Percentiles rank a stretch among this genome's conserved stretches.
Evolutionary conservation across 2,329 filamentous ascomycete species (phyloP).

Genomic region (Calonectria crousiana): DNA sequence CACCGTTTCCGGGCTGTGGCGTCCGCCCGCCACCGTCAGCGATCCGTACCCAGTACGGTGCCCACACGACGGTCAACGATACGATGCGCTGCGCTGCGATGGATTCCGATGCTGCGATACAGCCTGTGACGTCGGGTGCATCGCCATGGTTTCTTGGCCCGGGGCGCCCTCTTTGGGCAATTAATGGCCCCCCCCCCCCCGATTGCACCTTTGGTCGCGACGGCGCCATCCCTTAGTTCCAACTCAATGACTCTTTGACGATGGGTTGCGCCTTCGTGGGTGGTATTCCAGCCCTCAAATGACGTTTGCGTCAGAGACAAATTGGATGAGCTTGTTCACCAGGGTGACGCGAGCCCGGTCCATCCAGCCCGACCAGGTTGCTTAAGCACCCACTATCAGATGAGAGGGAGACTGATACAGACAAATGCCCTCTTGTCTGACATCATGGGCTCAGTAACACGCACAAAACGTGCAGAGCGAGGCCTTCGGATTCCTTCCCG

Average conservation of each 20-base stretch:
- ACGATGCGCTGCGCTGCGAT: background rate
- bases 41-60: background rate
- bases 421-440: background rate
- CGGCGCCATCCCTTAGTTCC: constrained; percentile 10
- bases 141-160: constrained; percentile 5
- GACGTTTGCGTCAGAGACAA: constrained; percentile 9
- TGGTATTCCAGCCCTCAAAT: background rate
- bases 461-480: background rate
- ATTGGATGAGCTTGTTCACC: constrained; percentile 12
- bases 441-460: background rate
- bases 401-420: background rate
- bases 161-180: background rate
- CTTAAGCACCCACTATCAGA: background rate
- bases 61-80: background rate
- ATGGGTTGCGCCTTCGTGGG: background rate
- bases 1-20: constrained; percentile 20
- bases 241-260: constrained; percentile 6
- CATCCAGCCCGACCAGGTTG: background rate
- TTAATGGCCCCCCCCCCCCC: background rate
- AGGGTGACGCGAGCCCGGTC: background rate
- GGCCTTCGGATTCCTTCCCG: constrained; percentile 2
- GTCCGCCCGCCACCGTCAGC: constrained; percentile 14
- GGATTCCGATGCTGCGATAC: background rate
- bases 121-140: constrained; percentile 21
- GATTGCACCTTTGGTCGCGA: background rate